Evolutionary conservation across 1,284 basidiomycete genomes (phyloP).

Genomic region (Nidula niveotomentosa): DNA sequence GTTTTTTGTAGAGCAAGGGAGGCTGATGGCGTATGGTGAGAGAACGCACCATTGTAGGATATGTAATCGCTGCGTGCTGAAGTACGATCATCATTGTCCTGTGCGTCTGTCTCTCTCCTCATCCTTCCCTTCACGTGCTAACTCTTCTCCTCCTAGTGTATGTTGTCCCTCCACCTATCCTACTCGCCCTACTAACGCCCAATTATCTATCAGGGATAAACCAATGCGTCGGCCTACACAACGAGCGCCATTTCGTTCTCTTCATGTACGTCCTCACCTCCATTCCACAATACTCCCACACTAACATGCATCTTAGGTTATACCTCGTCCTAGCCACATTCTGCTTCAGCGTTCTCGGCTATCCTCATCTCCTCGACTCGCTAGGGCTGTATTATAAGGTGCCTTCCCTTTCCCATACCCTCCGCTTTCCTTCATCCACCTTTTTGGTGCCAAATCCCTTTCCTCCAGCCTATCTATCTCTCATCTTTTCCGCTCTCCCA

Average conservation of each 20-base stretch:
- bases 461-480: neutral
- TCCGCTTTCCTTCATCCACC: neutral
- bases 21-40: conserved; percentile 32
- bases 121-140: conserved; percentile 5
- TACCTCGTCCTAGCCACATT: conserved; percentile 69
- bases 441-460: neutral
- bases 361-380: conserved; percentile 51
- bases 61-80: conserved; percentile 89
- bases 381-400: conserved; percentile 53
- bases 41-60: conserved; percentile 95
- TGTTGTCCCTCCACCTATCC: conserved; percentile 17
- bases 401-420: conserved; percentile 10
- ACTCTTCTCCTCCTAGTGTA: conserved; percentile 35
- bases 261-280: conserved; percentile 70
- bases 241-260: conserved; percentile 94
- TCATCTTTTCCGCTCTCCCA: conserved; percentile 3
- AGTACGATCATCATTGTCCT: conserved; percentile 95
- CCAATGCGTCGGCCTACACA: conserved; percentile 93
- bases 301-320: conserved; percentile 44
- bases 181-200: neutral
- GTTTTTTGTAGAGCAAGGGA: neutral
- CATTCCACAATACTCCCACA: neutral
- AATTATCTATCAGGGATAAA: conserved; percentile 99
- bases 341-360: conserved; percentile 61
- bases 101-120: conserved; percentile 42